Evolutionary conservation across 2,329 filamentous ascomycete species (phyloP).

Genomic region (Diaporthe citriasiana): DNA sequence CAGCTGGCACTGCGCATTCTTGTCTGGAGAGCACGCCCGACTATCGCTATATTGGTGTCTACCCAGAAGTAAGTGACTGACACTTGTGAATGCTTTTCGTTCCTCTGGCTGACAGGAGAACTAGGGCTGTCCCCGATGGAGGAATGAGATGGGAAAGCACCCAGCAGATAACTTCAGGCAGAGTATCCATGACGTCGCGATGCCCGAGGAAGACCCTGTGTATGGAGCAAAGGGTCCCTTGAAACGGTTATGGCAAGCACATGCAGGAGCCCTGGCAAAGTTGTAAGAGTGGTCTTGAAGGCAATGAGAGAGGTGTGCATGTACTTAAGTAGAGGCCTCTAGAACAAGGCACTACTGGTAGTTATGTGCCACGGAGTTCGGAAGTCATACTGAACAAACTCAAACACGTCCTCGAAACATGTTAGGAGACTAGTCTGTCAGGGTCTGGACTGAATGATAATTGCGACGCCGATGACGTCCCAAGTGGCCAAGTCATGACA

Average conservation of each 20-base stretch:
- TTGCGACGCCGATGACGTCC: too few species aligned
- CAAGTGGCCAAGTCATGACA: too few species aligned
- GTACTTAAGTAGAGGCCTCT: too few species aligned
- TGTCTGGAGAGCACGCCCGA: background rate
- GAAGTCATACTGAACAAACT: too few species aligned
- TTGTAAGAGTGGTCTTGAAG: background rate
- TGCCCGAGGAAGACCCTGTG: background rate
- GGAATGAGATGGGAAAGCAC: background rate
- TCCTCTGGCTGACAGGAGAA: background rate
- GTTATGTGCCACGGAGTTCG: too few species aligned
- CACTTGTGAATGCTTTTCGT: background rate
- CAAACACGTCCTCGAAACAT: too few species aligned
- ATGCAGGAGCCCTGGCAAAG: background rate
- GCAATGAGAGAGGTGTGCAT: too few species aligned
- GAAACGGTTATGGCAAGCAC: background rate
- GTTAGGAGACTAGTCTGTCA: too few species aligned
- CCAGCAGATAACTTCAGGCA: background rate
- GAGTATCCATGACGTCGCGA: background rate
- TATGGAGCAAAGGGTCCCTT: slow-evolving; percentile 10
- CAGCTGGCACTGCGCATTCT: slow-evolving; percentile 6
- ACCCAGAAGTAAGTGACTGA: background rate
- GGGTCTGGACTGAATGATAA: too few species aligned
- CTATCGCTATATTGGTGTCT: slow-evolving; percentile 13
- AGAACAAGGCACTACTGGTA: too few species aligned
- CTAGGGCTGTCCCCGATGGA: background rate